Evolutionary conservation across 116 monocot species (phyloP), one percentile per base, ranked within the genome.

Genomic region (Zostera marina): DNA sequence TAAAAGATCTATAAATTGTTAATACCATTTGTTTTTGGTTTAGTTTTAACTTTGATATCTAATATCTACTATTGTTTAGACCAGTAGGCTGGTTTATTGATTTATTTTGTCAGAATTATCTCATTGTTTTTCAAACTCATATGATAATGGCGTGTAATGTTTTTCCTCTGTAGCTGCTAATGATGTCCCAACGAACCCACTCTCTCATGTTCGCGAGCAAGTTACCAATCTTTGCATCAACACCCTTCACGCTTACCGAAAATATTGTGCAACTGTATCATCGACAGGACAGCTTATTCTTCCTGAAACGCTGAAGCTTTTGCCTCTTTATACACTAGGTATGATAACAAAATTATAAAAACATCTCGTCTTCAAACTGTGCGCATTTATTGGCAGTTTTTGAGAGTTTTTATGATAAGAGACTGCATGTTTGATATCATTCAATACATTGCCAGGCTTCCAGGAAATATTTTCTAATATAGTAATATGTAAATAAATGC

Each of bases 241-340:
- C 67, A 90, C 90, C 52, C 68, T 99, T 1, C 86, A 86, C 45
- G 72, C 87, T 1, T 99, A 99, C 60, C 83, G 98, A 41, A 99
- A 87, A 74, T 86, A 71, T 63, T 99, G 98, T 63, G 91, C 98
- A 17, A 83, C 98, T 56, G 90, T 90, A 42, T 90, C 85, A 63
- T 86, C 98, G 46, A 70, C 98, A 38, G 98, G 86, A 23, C 98
- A 99, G 64, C 69, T 99, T 42, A 91, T 99, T 69, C 91, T 99
- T 76, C 98, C 98, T 1, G 98, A 99, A 60, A 81, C 83, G 52
- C 83, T 99, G 25, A 90, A 90, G 63, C 86, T 99, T 69, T 74
- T 99, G 67, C 98, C 98, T 52, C 71, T 99, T 23, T 99, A 99
- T 72, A 87, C 91, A 5, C 70, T 99, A 60, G 96, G 96, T 96